These are phyloP conservation scores for Oxytropis ochrocephala DNA, from an alignment of 306 rosid species.

Conservation along the genomic window DNA sequence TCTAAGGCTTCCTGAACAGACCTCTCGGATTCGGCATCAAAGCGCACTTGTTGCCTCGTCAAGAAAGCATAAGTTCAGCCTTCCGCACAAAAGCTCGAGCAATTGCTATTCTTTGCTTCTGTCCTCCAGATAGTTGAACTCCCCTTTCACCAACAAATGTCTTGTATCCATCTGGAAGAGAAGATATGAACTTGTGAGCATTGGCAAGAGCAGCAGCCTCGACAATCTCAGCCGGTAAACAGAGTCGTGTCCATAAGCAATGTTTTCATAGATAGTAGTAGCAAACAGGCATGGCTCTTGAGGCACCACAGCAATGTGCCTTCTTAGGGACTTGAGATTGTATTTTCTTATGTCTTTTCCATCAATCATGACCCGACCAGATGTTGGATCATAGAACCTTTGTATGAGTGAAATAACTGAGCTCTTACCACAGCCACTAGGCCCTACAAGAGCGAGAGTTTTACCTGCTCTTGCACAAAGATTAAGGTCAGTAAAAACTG, in stretches of 20 bases:
- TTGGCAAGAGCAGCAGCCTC: conserved; percentile 81
- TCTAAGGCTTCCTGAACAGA: conserved; percentile 84
- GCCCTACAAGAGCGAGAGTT: conserved; percentile 88
- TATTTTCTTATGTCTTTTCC: conserved; percentile 82
- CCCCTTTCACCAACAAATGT: conserved; percentile 89
- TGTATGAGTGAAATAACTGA: conserved; percentile 68
- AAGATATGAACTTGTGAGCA: conserved; percentile 75
- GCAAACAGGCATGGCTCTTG: conserved; percentile 89
- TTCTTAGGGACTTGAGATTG: conserved; percentile 78
- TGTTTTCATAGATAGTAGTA: conserved; percentile 65
- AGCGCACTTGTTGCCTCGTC: conserved; percentile 98
- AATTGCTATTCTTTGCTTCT: conserved; percentile 81
- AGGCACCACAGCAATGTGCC: conserved; percentile 75
- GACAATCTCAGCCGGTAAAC: conserved; percentile 66
- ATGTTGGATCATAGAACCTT: conserved; percentile 79
- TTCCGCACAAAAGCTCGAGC: conserved; percentile 78
- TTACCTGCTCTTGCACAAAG: conserved; percentile 87
- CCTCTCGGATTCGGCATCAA: conserved; percentile 83
- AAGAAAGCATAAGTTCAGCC: conserved; percentile 75
- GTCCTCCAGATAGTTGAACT: conserved; percentile 83
- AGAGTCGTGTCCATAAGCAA: conserved; percentile 80
- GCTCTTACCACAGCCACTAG: conserved; percentile 93
- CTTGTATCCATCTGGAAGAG: conserved; percentile 74
- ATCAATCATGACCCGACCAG: conserved; percentile 73
- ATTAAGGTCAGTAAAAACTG: conserved; percentile 65